phyloP scores from a whole-genome alignment of 2,329 filamentous ascomycete species.

The Ceratocystis papillata region DNA sequence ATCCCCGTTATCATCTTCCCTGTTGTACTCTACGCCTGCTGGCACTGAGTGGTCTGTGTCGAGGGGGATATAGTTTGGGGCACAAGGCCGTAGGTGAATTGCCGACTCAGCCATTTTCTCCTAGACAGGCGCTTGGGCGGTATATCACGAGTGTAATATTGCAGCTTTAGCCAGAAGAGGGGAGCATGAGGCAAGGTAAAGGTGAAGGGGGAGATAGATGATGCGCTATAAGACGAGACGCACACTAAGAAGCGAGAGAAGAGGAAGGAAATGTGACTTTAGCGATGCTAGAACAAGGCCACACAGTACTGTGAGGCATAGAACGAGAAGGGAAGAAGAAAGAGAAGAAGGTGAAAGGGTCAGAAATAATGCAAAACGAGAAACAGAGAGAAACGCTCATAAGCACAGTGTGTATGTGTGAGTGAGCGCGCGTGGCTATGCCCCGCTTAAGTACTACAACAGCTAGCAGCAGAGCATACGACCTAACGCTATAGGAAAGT shows the following conservation, averaged over 20 bases:
- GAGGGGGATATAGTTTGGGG: conserved; percentile 4
- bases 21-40: neutral
- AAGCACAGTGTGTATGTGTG: neutral
- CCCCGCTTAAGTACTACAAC: neutral
- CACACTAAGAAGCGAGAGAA: neutral
- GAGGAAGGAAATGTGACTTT: neutral
- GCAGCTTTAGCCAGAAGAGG: neutral
- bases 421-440: neutral
- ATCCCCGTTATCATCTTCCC: neutral
- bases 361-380: neutral
- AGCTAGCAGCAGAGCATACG: no score
- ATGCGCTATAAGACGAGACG: neutral
- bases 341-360: neutral
- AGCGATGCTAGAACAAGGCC: neutral
- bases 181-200: neutral
- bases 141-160: neutral
- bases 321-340: neutral
- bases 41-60: neutral
- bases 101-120: neutral
- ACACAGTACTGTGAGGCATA: neutral
- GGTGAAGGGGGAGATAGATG: no score
- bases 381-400: neutral
- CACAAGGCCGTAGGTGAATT: neutral
- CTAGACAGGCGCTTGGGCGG: neutral
- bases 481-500: no score